Base-by-base conservation (phyloP, 495 filamentous ascomycete species). In the Daldinia grandis region DNA sequence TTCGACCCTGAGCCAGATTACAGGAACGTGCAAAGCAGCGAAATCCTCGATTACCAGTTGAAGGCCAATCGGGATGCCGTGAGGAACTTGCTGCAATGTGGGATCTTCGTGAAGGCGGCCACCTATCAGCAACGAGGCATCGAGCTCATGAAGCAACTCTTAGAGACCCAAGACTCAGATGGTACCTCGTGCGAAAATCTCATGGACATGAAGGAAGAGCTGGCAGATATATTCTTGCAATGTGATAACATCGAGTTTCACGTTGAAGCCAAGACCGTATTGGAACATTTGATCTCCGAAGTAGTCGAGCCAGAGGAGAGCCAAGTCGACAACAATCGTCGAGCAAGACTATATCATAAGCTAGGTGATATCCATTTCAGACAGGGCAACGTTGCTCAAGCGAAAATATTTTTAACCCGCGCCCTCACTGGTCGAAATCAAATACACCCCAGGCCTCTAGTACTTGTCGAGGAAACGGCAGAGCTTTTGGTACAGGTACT, bases 281-380 rank as follows among this genome's bases (percentile, higher is more conserved):
- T 76, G 5, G 30, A 62, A 33, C 8, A 58, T 5, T 28, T 76
- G 14, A 47, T 76, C 15, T 28, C 44, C 19, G 67, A 70, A 60
- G 56, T 62, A 5, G 47, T 50, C 25, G 28, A 37, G 15, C 54
- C 50, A 4, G 44, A 66, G 27, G 42, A 10, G 3, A 58, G 49
- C 21, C 37, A 58, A 21, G 4, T 51, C 33, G 66, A 76, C 28
- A n/a, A 55, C 8, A 38, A 68, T n/a, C 64, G 74, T 4, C 17
- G 64, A 58, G 63, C 65, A 31, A 69, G 74, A 51, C 47, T 76
- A 37, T 69, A 73, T 37, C 72, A 76, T 37, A 74, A 75, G 55
- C 57, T 76, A 15, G 72, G 74, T 4, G 35, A 53, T 5, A 54
- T 76, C 15, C 67, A 73, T 38, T 63, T 63, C 35, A 62, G 24